Conservation (phyloP, 768 basidiomycete species). For the Cyathus striatus region DNA sequence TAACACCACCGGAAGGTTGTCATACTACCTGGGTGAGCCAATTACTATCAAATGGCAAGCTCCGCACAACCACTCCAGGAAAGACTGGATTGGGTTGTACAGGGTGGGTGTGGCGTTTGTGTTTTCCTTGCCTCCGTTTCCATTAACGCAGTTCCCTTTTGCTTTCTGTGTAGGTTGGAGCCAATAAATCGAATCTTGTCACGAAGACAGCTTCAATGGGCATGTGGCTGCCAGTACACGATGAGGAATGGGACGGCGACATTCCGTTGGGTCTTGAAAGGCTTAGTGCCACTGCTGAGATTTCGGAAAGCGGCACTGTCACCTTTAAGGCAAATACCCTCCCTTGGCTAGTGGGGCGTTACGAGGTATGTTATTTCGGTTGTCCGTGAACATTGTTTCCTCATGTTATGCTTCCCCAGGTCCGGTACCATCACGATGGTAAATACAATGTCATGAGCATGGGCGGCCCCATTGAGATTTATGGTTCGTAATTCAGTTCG, state of each 20-base stretch:
- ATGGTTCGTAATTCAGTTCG: conserved; percentile 48
- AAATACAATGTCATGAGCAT: conserved; percentile 94
- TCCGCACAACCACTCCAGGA: conserved; percentile 78
- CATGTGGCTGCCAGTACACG: conserved; percentile 89
- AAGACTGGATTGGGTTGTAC: conserved; percentile 96
- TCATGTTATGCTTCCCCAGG: conserved; percentile 28
- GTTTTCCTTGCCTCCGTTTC: no score
- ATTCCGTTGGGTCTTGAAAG: conserved; percentile 47
- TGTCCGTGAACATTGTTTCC: neutral
- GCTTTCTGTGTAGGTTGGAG: conserved; percentile 56
- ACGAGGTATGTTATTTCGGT: conserved; percentile 56
- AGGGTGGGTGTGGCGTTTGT: conserved; percentile 42
- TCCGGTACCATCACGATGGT: conserved; percentile 93
- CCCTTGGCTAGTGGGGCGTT: conserved; percentile 82
- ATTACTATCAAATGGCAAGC: conserved; percentile 86
- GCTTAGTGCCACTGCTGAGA: conserved; percentile 27
- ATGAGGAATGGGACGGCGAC: conserved; percentile 93
- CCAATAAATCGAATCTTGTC: conserved; percentile 77
- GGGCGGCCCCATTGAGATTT: conserved; percentile 84
- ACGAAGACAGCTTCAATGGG: conserved; percentile 85
- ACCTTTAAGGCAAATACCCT: conserved; percentile 75
- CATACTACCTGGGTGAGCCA: conserved; percentile 89
- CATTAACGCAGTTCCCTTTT: neutral
- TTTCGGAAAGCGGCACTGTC: conserved; percentile 56
- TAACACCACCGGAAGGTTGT: conserved; percentile 38